Conservation (phyloP, 2,329 filamentous ascomycete species). For the Thielaviopsis euricoi region DNA sequence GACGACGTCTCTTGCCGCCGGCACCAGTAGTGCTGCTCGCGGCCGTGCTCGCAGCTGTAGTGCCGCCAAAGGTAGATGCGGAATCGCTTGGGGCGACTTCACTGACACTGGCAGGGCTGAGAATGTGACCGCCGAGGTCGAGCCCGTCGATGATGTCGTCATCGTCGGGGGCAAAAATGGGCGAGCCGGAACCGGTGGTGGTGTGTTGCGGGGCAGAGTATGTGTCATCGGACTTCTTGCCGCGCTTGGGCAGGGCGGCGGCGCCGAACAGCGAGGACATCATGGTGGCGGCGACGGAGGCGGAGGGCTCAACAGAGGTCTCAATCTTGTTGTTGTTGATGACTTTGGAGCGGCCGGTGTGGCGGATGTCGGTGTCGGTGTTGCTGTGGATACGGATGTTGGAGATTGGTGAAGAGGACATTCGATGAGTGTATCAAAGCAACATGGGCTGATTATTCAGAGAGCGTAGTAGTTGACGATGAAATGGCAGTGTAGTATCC, state of each 20-base stretch:
- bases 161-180: slow-evolving; percentile 7
- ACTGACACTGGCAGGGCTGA: background rate
- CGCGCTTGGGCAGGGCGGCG: slow-evolving; percentile 5
- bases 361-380: background rate
- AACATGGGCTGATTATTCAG: background rate
- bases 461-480: background rate
- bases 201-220: background rate
- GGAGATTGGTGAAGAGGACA: background rate
- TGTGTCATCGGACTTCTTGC: background rate
- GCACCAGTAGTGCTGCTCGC: background rate
- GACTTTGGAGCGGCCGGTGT: slow-evolving; percentile 5
- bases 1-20: background rate
- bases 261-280: slow-evolving; percentile 8
- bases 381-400: slow-evolving; percentile 3
- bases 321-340: slow-evolving; percentile 3
- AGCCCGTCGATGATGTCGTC: slow-evolving; percentile 11
- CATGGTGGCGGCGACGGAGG: slow-evolving; percentile 3
- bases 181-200: background rate
- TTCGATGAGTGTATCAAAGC: background rate
- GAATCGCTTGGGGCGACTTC: background rate
- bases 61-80: slow-evolving; percentile 7
- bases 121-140: slow-evolving; percentile 2
- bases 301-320: background rate
- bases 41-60: slow-evolving; percentile 6
- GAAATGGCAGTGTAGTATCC: background rate